These are phyloP conservation scores for Fusarium robinianum DNA, from an alignment of 2,329 filamentous ascomycete species.

Conservation along the genomic window DNA sequence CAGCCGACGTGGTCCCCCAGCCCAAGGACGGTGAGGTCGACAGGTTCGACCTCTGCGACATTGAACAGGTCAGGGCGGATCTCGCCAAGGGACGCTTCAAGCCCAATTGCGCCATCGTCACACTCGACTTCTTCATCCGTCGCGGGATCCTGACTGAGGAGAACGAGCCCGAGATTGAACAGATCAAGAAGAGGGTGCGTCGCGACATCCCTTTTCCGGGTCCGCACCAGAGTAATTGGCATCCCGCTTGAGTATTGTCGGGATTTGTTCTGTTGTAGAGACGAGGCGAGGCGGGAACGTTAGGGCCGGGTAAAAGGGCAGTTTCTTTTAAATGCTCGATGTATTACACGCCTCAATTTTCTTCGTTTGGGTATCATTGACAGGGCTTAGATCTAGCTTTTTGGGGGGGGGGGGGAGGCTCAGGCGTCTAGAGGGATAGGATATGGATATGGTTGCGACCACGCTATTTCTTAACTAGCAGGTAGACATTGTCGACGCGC, in stretches of 20 bases:
- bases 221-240: slow-evolving; percentile 54
- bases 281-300: not conserved
- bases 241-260: slow-evolving; percentile 13
- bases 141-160: slow-evolving; percentile 78
- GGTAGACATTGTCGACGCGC: slow-evolving; percentile 90
- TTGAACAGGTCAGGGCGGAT: slow-evolving; percentile 74
- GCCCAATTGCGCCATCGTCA: slow-evolving; percentile 83
- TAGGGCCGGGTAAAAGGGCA: too few relatives aligned
- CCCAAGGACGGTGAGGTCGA: slow-evolving; percentile 91
- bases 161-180: slow-evolving; percentile 77
- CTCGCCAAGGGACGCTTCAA: slow-evolving; percentile 81
- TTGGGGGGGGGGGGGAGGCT: slow-evolving; percentile 8
- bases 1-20: slow-evolving; percentile 66
- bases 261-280: not conserved
- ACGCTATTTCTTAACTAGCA: slow-evolving; percentile 85
- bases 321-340: slow-evolving; percentile 4
- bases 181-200: slow-evolving; percentile 77
- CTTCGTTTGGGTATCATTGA: slow-evolving; percentile 36
- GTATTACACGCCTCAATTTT: too few relatives aligned
- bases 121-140: slow-evolving; percentile 88
- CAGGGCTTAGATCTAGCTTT: slow-evolving; percentile 26
- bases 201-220: slow-evolving; percentile 80
- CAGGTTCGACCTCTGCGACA: slow-evolving; percentile 75
- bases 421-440: slow-evolving; percentile 18
- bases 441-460: slow-evolving; percentile 12